Evolutionary conservation across 2,329 filamentous ascomycete species (phyloP), one percentile per base, ranked within the genome.

Genomic region (Westerdykella sp.): DNA sequence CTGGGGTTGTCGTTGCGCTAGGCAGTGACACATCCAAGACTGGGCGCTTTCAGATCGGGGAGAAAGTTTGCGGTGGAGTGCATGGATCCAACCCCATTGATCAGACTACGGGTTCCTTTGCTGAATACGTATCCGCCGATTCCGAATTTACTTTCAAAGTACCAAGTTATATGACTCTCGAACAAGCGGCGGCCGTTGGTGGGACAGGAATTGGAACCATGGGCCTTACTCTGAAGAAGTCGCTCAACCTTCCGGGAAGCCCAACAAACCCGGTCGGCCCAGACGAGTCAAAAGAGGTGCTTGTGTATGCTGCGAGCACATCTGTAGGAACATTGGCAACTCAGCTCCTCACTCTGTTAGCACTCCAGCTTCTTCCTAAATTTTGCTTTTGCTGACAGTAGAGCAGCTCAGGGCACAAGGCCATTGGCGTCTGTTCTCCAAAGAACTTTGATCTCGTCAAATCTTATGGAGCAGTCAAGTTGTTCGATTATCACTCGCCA

Each of bases 171-270:
- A 59, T 69, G 11, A 38, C 59, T 0, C 50, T 40, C 0, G 58
- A 56, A 13, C 47, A 69, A 25, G 69, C 67, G 5, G 61, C 60
- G 2, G 70, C 71, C 0, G 40, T 73, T 6, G 25, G 25, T 3
- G 46, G 73, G 2, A 71, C 34, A 68, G 3, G 57, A 60, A 0
- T 47, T 59, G 5, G 74, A 70, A 5, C 55, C 70, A 1, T 67
- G 57, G 59, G 55, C 72, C 4, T 68, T 66, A 0, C 43, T 72
- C 1, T 72, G 69, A 39, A 70, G 68, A 0, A 60, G 62, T 67
- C 62, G 31, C 51, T 73, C 7, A 46, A 47, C n/a, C 65, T 73
- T 16, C 42, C 43, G 39, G 63, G 44, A 44, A 49, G 25, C 9
- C 41, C 36, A 4, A 36, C 42, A 4, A 14, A 12, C 12, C 34